A percentile compares a stretch with the other conserved stretches of the same genome.
Evolutionary conservation across 352 stramenopile genomes (phyloP).

Genomic region (Globisporangium nagaii): DNA sequence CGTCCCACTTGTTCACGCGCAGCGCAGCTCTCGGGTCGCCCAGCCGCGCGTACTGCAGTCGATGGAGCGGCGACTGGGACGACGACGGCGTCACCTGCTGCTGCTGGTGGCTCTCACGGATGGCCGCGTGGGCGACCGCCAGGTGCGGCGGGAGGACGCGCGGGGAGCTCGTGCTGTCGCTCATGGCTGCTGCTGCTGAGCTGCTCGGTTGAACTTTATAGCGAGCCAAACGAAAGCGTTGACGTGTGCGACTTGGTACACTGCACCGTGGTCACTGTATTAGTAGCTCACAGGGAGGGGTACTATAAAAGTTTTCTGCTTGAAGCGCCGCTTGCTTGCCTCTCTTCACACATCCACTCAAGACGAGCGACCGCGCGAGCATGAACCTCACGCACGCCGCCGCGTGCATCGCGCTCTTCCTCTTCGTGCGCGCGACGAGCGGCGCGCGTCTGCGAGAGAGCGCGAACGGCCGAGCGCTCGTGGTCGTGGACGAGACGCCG

Average conservation of each 20-base stretch:
- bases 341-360: neutral
- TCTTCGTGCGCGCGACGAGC: neutral
- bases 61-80: neutral
- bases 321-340: neutral
- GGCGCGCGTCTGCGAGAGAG: conserved; percentile 1
- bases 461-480: neutral
- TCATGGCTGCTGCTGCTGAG: conserved; percentile 1
- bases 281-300: neutral
- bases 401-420: conserved; percentile 13
- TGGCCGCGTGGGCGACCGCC: conserved; percentile 25
- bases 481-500: conserved; percentile 5
- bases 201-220: conserved; percentile 3
- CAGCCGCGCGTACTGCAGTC: conserved; percentile 42
- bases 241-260: neutral
- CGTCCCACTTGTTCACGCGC: conserved; percentile 84
- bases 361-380: conserved; percentile 4
- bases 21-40: conserved; percentile 35
- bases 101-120: conserved; percentile 26
- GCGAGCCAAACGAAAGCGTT: neutral
- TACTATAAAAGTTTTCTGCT: conserved; percentile 1
- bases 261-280: neutral
- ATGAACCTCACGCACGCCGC: conserved; percentile 12
- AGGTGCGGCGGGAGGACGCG: conserved; percentile 32
- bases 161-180: neutral
- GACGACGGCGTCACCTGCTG: neutral